Evolutionary conservation across 768 basidiomycete species (phyloP).

Genomic region (Kwoniella sp.): DNA sequence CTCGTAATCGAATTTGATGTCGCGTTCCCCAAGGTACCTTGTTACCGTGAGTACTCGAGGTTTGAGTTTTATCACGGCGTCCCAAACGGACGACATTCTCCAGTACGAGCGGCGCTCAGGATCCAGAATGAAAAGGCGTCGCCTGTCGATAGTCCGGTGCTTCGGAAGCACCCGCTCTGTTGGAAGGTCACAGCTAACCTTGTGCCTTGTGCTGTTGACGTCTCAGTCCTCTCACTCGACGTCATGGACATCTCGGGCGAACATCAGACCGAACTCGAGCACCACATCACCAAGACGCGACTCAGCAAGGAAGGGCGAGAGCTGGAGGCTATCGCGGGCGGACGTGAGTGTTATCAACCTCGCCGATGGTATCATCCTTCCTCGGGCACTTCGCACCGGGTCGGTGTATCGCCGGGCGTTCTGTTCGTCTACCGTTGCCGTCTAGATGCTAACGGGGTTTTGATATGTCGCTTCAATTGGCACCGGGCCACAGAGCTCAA

Average conservation of each 20-base stretch:
- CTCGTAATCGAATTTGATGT: constrained; percentile 87
- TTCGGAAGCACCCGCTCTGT: too few species aligned
- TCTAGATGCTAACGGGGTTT: too few species aligned
- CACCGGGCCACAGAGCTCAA: constrained; percentile 63
- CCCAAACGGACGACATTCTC: too few species aligned
- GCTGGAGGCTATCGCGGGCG: constrained; percentile 58
- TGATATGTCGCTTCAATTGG: too few species aligned
- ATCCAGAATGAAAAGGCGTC: too few species aligned
- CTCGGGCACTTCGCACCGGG: too few species aligned
- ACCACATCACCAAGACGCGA: constrained; percentile 83
- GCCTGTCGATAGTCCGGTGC: too few species aligned
- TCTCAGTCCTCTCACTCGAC: constrained; percentile 85
- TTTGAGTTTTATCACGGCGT: background rate
- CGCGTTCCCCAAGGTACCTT: constrained; percentile 94
- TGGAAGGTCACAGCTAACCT: too few species aligned
- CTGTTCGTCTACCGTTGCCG: too few species aligned
- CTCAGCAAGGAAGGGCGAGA: constrained; percentile 65
- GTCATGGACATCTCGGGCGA: constrained; percentile 99
- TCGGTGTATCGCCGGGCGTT: too few species aligned
- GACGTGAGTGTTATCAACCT: constrained; percentile 33
- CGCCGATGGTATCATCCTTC: background rate
- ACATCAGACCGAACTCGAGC: constrained; percentile 81
- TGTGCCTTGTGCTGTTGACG: too few species aligned
- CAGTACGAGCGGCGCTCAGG: too few species aligned
- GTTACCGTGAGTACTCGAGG: constrained; percentile 73